Conservation (phyloP, 176 grass and related monocot species). For the Triticum aestivum region DNA sequence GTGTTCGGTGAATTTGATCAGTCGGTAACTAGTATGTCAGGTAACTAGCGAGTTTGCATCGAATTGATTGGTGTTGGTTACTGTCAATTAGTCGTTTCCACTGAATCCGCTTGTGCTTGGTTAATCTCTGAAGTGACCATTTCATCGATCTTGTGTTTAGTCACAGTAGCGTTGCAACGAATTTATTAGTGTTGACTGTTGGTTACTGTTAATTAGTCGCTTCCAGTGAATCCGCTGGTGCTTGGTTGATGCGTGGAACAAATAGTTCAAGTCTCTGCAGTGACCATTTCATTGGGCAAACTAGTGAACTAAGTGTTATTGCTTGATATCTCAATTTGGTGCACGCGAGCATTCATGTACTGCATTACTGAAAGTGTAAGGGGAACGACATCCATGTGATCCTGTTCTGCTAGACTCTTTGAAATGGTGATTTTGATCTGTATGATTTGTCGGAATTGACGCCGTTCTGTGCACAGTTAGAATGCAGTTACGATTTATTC, state of each 20-base stretch:
- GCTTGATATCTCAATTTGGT: not conserved
- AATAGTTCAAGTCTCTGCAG: not conserved
- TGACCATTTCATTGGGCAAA: not conserved
- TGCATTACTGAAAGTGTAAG: not conserved
- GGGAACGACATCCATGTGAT: not conserved
- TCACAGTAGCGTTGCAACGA: not conserved
- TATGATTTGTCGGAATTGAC: not conserved
- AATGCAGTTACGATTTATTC: not conserved
- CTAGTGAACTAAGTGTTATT: not conserved
- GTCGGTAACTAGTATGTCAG: not conserved
- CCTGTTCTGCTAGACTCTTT: not conserved
- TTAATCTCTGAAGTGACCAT: not conserved
- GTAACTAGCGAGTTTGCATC: not conserved
- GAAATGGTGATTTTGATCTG: not conserved
- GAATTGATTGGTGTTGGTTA: not conserved
- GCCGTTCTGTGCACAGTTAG: not conserved
- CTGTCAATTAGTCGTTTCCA: not conserved
- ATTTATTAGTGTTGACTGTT: not conserved
- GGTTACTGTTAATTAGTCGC: not conserved
- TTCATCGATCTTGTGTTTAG: not conserved
- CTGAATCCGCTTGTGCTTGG: not conserved
- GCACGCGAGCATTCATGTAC: not conserved
- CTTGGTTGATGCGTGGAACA: not conserved
- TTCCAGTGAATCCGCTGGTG: not conserved
- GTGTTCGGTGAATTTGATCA: not conserved